Percentiles rank a stretch among this genome's conserved stretches.
These are phyloP conservation scores for Tympanopsis confertula DNA, from an alignment of 2,329 filamentous ascomycete genomes.

Conservation along the genomic window DNA sequence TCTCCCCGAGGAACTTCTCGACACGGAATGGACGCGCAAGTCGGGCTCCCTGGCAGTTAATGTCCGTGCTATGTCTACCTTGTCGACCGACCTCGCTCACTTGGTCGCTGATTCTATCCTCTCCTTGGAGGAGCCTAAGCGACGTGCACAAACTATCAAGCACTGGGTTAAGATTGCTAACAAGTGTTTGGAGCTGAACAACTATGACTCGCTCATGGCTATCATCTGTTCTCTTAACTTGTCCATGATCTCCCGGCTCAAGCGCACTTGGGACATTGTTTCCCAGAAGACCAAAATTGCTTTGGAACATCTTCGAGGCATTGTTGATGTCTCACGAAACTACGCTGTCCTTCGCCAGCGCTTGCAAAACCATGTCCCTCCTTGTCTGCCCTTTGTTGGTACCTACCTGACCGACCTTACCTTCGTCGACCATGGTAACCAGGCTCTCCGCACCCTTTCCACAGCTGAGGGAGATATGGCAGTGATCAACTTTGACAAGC, in stretches of 20 bases:
- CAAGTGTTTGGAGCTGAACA: slow-evolving; percentile 78
- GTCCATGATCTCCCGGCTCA: slow-evolving; percentile 77
- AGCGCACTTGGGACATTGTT: slow-evolving; percentile 83
- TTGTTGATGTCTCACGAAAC: slow-evolving; percentile 84
- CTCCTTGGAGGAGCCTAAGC: slow-evolving; percentile 79
- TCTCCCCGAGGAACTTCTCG: slow-evolving; percentile 79
- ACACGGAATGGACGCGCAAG: slow-evolving; percentile 89
- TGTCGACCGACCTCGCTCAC: slow-evolving; percentile 87
- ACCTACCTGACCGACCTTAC: slow-evolving; percentile 94
- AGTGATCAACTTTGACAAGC: slow-evolving; percentile 97
- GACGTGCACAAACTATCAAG: slow-evolving; percentile 80
- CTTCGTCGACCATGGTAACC: slow-evolving; percentile 90
- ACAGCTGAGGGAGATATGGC: slow-evolving; percentile 47
- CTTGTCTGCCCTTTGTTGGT: slow-evolving; percentile 88
- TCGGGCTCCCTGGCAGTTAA: slow-evolving; percentile 69
- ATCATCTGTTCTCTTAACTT: slow-evolving; percentile 91
- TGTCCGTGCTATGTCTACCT: slow-evolving; percentile 82
- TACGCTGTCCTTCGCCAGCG: slow-evolving; percentile 75
- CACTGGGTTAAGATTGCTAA: slow-evolving; percentile 95
- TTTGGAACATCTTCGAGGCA: slow-evolving; percentile 67
- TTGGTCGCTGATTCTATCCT: slow-evolving; percentile 88
- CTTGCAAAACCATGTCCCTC: slow-evolving; percentile 75
- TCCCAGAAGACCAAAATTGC: slow-evolving; percentile 72
- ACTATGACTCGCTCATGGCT: slow-evolving; percentile 94
- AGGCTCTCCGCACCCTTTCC: slow-evolving; percentile 67